Conservation (phyloP, 2,329 filamentous ascomycete genomes). For the Trichophyton mentagrophytes region DNA sequence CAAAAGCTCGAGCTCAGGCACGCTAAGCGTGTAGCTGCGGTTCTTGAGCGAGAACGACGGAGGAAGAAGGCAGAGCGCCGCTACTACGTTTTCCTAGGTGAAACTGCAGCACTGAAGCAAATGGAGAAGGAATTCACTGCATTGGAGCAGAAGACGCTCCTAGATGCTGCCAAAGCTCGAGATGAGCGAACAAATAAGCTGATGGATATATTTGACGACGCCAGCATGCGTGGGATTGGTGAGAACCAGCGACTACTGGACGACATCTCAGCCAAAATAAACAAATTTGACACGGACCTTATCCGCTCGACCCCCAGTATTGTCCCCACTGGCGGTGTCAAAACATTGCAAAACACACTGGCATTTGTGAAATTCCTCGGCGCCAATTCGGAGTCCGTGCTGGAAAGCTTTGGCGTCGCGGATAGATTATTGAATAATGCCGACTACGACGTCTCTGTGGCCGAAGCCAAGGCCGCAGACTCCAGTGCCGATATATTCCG, state of each 20-base stretch:
- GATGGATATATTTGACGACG: conserved; percentile 40
- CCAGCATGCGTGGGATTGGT: conserved; percentile 38
- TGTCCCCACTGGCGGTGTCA: conserved; percentile 15
- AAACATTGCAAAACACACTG: conserved; percentile 27
- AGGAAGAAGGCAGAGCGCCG: conserved; percentile 43
- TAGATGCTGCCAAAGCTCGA: conserved; percentile 38
- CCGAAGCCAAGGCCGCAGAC: conserved; percentile 37
- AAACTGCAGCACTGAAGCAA: conserved; percentile 39
- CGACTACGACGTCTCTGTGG: conserved; percentile 42
- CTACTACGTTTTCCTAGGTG: conserved; percentile 40
- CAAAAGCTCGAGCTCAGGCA: conserved; percentile 38
- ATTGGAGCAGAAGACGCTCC: conserved; percentile 39
- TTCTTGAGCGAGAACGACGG: conserved; percentile 42
- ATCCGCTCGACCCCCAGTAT: conserved; percentile 15
- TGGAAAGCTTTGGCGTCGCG: conserved; percentile 36
- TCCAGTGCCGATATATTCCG: conserved; percentile 31
- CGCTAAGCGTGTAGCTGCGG: conserved; percentile 37
- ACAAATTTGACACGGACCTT: conserved; percentile 24
- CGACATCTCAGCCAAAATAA: conserved; percentile 33
- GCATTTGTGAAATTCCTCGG: conserved; percentile 30
- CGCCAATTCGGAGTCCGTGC: conserved; percentile 34
- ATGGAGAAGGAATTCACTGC: conserved; percentile 38
- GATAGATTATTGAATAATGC: conserved; percentile 41
- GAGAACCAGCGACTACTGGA: conserved; percentile 41
- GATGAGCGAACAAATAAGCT: conserved; percentile 39